phyloP scores from a whole-genome alignment of 2,329 filamentous ascomycete genomes.

The Trichophyton equinum region DNA sequence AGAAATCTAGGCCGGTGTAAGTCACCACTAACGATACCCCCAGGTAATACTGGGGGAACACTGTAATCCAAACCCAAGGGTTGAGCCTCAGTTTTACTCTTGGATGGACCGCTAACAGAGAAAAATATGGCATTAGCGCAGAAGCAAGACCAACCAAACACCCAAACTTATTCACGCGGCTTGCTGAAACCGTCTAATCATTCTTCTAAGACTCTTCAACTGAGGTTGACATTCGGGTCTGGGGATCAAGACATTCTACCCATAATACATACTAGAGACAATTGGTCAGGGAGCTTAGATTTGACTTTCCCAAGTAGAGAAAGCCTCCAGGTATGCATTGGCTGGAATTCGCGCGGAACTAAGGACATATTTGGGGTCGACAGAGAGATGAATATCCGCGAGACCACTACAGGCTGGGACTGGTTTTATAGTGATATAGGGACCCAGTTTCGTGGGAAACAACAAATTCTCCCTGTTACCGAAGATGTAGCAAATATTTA shows the following conservation, averaged over 20 bases:
- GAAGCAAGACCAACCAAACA: not conserved
- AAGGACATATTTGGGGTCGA: constrained; percentile 33
- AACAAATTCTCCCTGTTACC: constrained; percentile 27
- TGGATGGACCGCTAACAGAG: not conserved
- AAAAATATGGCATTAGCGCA: not conserved
- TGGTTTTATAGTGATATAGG: constrained; percentile 42
- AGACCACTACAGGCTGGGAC: constrained; percentile 37
- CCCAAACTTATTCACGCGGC: constrained; percentile 26
- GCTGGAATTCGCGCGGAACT: constrained; percentile 26
- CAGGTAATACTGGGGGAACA: too few relatives aligned
- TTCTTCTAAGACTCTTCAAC: constrained; percentile 32
- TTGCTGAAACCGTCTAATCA: constrained; percentile 25
- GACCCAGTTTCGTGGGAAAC: constrained; percentile 31
- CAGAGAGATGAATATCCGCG: constrained; percentile 30
- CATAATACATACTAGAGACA: constrained; percentile 36
- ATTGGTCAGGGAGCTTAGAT: constrained; percentile 37
- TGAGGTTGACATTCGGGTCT: constrained; percentile 41
- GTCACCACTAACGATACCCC: not conserved
- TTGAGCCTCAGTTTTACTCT: not conserved
- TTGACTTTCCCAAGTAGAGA: constrained; percentile 39
- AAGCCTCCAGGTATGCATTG: constrained; percentile 22
- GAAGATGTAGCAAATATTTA: constrained; percentile 32
- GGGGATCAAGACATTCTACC: constrained; percentile 38
- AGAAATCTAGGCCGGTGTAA: not conserved
- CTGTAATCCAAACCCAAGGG: not conserved